Evolutionary conservation across 2,329 filamentous ascomycete genomes (phyloP).

Genomic region (Graphilbum fragrans): DNA sequence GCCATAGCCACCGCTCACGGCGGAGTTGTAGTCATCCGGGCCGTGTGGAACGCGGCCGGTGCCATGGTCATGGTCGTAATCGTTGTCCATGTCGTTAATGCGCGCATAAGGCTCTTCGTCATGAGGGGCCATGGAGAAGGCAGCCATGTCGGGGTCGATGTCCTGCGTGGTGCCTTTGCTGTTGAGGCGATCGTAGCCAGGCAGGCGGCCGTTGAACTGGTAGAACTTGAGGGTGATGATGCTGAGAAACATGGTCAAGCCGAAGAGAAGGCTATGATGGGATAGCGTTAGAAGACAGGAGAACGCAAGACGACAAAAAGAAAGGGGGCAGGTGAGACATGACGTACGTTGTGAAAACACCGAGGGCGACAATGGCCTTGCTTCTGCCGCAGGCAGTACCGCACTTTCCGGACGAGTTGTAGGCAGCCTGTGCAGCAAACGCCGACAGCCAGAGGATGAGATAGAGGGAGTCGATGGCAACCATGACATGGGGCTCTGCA

Average conservation of each 20-base stretch:
- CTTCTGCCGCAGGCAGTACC: conserved; percentile 45
- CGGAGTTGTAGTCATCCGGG: conserved; percentile 9
- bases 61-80: conserved; percentile 30
- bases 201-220: conserved; percentile 47
- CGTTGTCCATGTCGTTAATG: conserved; percentile 40
- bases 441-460: conserved; percentile 53
- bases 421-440: conserved; percentile 53
- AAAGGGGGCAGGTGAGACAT: neutral
- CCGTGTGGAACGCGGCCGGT: conserved; percentile 9
- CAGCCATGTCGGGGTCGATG: conserved; percentile 58
- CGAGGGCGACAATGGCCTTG: conserved; percentile 50
- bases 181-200: conserved; percentile 43
- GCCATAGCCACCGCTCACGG: conserved; percentile 4
- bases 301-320: conserved; percentile 4
- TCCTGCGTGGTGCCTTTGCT: conserved; percentile 24
- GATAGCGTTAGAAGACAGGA: conserved; percentile 9
- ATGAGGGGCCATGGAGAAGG: conserved; percentile 55
- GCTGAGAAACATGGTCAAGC: conserved; percentile 39
- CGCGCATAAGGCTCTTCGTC: conserved; percentile 55
- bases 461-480: conserved; percentile 44
- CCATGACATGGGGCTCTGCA: conserved; percentile 50
- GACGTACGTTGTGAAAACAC: conserved; percentile 50
- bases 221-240: conserved; percentile 50
- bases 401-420: conserved; percentile 44
- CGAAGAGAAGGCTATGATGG: conserved; percentile 39